Evolutionary conservation across 176 grass and related monocot species (phyloP), one percentile per base, ranked within the genome.

Genomic region (Musa acuminata): DNA sequence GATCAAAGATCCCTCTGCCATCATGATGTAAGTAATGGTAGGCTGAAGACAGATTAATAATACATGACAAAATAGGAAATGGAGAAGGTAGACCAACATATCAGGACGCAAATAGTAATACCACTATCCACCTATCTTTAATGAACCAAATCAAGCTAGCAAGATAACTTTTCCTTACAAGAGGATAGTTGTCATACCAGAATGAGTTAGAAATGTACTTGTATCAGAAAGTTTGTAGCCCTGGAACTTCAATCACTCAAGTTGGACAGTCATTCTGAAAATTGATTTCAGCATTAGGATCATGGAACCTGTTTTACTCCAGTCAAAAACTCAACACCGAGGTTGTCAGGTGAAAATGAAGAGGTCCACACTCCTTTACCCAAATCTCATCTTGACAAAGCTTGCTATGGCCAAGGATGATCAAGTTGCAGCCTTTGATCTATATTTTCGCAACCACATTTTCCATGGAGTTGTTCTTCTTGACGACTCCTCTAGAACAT

Each of bases 401-500:
- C 13, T 57, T 35, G 35, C 35, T 35, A 35, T 35, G 35, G 35
- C 35, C 35, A 35, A 4, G 35, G 35, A 35, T 43, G 35, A 43
- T 43, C 35, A 43, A 43, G 35, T 43, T 62, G 17, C 20, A 23
- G 24, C 35, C 43, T 77, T 20, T 17, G 17, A 43, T n/a, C 59
- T 65, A 77, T 64, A 60, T 1, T 24, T 52, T 52, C 2, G 10
- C 62, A 23, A 77, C 49, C 29, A 65, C 60, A 64, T 66, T 77
- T 49, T 20, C 21, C 11, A 85, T 80, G 52, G 85, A 87, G 70
- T 58, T 92, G 70, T 58, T 92, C 52, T 89, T 80, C 60, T 77
- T 72, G 6, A 92, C 53, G 54, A 92, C 75, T 80, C 86, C 87
- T 79, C 71, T 87, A 52, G 82, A 83, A 73, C 80, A 81, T 58